Evolutionary conservation across 2,329 filamentous ascomycete genomes (phyloP).

Genomic region (Ascocoryne sarcoides): DNA sequence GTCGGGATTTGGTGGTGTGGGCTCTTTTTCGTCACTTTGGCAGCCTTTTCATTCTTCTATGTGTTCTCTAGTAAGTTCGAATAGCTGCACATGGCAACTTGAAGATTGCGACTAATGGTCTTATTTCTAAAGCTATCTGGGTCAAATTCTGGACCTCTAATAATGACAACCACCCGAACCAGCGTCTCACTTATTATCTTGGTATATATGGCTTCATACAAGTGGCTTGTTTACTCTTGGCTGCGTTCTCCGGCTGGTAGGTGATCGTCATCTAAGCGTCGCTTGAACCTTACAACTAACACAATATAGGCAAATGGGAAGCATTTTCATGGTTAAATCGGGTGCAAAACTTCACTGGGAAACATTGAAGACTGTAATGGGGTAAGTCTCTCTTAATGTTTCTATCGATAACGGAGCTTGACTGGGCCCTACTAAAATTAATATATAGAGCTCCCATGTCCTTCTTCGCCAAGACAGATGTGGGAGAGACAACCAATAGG

Average conservation of each 20-base stretch:
- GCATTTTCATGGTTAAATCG: too few relatives aligned
- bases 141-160: constrained; percentile 34
- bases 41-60: neutral
- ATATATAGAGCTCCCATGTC: constrained; percentile 30
- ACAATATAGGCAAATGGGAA: neutral
- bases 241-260: too few relatives aligned
- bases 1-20: neutral
- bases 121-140: constrained; percentile 32
- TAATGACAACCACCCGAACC: constrained; percentile 16
- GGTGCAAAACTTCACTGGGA: too few relatives aligned
- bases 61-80: neutral
- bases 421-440: neutral
- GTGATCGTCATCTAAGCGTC: too few relatives aligned
- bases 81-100: too few relatives aligned
- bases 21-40: neutral
- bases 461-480: constrained; percentile 36
- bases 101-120: too few relatives aligned
- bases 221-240: neutral
- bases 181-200: constrained; percentile 16
- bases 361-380: too few relatives aligned
- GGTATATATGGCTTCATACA: constrained; percentile 22
- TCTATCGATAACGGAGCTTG: too few relatives aligned
- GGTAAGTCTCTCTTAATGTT: too few relatives aligned
- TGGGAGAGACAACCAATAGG: constrained; percentile 34
- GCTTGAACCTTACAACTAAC: neutral